These are phyloP conservation scores for Mrakia blollopis DNA, from an alignment of 768 basidiomycete genomes.

Conservation along the genomic window DNA sequence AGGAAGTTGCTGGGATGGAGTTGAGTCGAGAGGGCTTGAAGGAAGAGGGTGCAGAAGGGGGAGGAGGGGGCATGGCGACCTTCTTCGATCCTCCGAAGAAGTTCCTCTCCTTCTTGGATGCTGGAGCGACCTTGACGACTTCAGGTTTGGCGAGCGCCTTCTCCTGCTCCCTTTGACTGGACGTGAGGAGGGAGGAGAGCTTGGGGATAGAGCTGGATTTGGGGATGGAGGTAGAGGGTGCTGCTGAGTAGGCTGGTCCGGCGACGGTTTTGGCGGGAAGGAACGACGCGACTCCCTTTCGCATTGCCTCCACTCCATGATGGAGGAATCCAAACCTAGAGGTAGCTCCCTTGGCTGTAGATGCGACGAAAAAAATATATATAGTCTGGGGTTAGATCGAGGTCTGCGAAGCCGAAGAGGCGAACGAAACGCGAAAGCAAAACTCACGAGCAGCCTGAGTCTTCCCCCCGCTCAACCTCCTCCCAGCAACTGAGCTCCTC, in stretches of 20 bases:
- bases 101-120: neutral
- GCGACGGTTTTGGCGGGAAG: neutral
- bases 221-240: neutral
- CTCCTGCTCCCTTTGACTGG: neutral
- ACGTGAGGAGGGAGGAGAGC: neutral
- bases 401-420: too few species aligned
- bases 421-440: too few species aligned
- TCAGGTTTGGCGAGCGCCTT: neutral
- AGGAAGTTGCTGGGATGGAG: neutral
- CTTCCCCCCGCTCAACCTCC: neutral
- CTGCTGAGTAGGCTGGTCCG: neutral
- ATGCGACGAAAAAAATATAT: neutral
- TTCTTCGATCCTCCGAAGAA: neutral
- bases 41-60: neutral
- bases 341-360: conserved; percentile 1
- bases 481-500: conserved; percentile 15
- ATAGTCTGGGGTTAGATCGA: too few species aligned
- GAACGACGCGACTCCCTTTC: conserved; percentile 17
- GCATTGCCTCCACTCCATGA: conserved; percentile 7
- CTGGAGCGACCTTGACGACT: neutral
- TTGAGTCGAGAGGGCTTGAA: conserved; percentile 4
- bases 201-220: conserved; percentile 16
- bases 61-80: neutral
- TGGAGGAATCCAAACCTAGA: conserved; percentile 19
- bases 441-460: neutral